phyloP scores from a whole-genome alignment of 2,329 filamentous ascomycete species.

The Talaromyces sp. region DNA sequence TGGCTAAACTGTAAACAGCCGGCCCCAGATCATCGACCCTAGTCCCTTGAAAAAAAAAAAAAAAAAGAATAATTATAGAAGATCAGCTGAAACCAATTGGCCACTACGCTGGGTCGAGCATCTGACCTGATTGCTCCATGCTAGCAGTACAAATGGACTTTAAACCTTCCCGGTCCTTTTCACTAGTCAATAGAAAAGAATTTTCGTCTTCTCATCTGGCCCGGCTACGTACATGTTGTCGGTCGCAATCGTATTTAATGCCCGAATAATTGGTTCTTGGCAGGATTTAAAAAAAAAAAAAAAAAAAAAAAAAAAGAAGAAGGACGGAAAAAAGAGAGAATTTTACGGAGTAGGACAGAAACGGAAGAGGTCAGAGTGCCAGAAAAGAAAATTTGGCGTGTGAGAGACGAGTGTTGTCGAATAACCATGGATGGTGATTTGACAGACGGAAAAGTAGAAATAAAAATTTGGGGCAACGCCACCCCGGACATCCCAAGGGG shows the following conservation, averaged over 20 bases:
- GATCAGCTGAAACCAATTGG: background rate
- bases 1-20: background rate
- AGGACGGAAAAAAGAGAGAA: background rate
- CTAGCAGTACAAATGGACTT: background rate
- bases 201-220: background rate
- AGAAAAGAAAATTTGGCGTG: background rate
- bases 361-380: background rate
- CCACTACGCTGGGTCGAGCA: background rate
- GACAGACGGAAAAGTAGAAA: background rate
- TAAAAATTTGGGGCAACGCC: slow-evolving; percentile 4
- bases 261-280: background rate
- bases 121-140: background rate
- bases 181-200: background rate
- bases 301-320: background rate
- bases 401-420: background rate
- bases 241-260: background rate
- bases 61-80: background rate
- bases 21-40: background rate
- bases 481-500: slow-evolving; percentile 10
- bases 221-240: background rate
- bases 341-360: background rate
- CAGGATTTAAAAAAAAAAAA: background rate
- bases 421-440: background rate
- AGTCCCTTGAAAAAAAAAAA: background rate
- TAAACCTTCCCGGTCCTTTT: too few species aligned